Percentiles rank a stretch among this genome's conserved stretches.
Evolutionary conservation across 1,284 basidiomycete genomes (phyloP).

Genomic region (Pseudozyma flocculosa): DNA sequence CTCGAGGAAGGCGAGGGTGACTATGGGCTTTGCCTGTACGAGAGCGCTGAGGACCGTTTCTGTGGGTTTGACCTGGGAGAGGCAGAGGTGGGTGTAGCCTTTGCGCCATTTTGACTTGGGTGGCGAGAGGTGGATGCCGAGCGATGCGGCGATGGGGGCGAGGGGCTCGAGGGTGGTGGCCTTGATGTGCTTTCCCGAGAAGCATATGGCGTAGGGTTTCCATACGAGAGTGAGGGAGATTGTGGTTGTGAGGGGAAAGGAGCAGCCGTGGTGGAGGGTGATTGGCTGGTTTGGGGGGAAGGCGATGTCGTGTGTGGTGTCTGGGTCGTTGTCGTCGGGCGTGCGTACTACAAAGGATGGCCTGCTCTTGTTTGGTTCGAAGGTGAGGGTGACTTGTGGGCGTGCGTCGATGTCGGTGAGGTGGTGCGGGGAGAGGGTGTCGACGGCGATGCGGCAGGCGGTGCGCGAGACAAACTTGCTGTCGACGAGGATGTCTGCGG

Average conservation of each 20-base stretch:
- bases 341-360: slow-evolving; percentile 19
- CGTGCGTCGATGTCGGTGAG: slow-evolving; percentile 3
- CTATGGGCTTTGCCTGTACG: slow-evolving; percentile 18
- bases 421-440: background rate
- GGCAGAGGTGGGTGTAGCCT: slow-evolving; percentile 36
- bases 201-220: slow-evolving; percentile 28
- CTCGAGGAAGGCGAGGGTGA: slow-evolving; percentile 26
- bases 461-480: slow-evolving; percentile 41
- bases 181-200: slow-evolving; percentile 26
- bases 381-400: slow-evolving; percentile 29
- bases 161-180: slow-evolving; percentile 16
- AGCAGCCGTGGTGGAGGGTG: slow-evolving; percentile 17
- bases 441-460: slow-evolving; percentile 29
- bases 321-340: slow-evolving; percentile 1
- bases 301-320: slow-evolving; percentile 8
- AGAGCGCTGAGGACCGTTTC: slow-evolving; percentile 28
- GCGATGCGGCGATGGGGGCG: slow-evolving; percentile 5
- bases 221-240: slow-evolving; percentile 29
- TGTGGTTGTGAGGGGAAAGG: slow-evolving; percentile 31
- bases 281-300: slow-evolving; percentile 18
- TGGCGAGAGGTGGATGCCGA: slow-evolving; percentile 27
- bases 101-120: slow-evolving; percentile 26
- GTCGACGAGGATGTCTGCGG: slow-evolving; percentile 42
- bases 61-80: slow-evolving; percentile 30
- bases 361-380: slow-evolving; percentile 37